phyloP scores from a whole-genome alignment of 1,284 basidiomycete genomes.

The Moesziomyces aphidis region DNA sequence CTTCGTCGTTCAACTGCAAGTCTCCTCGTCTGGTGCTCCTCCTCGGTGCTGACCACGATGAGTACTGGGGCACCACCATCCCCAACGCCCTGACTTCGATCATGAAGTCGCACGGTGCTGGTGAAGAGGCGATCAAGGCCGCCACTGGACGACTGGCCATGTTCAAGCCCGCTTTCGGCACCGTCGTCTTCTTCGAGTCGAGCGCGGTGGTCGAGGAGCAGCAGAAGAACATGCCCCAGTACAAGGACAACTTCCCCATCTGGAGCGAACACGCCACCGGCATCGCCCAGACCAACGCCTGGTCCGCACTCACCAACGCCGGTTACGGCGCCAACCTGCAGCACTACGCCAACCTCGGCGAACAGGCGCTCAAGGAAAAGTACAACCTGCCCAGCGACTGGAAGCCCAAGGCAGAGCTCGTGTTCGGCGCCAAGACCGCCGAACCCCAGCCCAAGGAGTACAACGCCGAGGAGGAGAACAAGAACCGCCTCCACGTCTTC shows the following conservation, averaged over 20 bases:
- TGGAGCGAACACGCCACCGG: constrained; percentile 53
- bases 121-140: constrained; percentile 39
- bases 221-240: constrained; percentile 69
- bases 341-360: constrained; percentile 60
- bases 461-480: constrained; percentile 26
- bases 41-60: constrained; percentile 69
- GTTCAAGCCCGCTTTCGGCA: constrained; percentile 70
- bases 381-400: constrained; percentile 68
- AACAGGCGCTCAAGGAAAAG: constrained; percentile 60
- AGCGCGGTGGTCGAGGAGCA: constrained; percentile 47
- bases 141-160: constrained; percentile 59
- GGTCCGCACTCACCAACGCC: constrained; percentile 70
- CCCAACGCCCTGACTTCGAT: constrained; percentile 48
- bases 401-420: constrained; percentile 69
- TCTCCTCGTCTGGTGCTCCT: constrained; percentile 70
- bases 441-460: constrained; percentile 34
- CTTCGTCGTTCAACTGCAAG: constrained; percentile 70
- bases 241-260: constrained; percentile 68
- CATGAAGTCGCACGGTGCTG: constrained; percentile 21
- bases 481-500: constrained; percentile 24
- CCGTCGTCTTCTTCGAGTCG: constrained; percentile 70
- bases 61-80: constrained; percentile 69
- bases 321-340: constrained; percentile 71
- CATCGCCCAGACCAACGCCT: constrained; percentile 69
- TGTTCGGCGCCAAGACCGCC: constrained; percentile 68